Evolutionary conservation across 2,329 filamentous ascomycete species (phyloP).

Genomic region (Alternaria gaisen): DNA sequence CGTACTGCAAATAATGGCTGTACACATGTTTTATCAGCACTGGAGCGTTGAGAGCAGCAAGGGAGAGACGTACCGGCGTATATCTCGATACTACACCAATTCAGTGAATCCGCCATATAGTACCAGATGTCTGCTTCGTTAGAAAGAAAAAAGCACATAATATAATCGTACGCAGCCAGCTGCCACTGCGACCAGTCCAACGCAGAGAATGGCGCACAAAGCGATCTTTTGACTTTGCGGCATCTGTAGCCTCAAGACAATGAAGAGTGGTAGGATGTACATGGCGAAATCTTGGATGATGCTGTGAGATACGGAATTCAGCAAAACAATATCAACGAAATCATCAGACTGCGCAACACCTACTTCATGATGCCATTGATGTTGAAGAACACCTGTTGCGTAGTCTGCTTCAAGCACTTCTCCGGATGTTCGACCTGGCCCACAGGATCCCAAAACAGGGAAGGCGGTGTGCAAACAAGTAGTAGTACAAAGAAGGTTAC

Average conservation of each 20-base stretch:
- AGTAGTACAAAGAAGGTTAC: neutral
- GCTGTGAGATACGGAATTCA: neutral
- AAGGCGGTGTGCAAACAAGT: neutral
- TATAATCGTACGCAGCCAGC: neutral
- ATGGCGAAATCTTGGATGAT: neutral
- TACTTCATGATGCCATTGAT: slow-evolving; percentile 3
- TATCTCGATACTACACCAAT: slow-evolving; percentile 1
- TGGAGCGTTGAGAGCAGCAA: neutral
- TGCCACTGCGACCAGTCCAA: neutral
- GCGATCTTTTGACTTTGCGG: slow-evolving; percentile 2
- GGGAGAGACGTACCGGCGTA: neutral
- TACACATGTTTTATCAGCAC: neutral
- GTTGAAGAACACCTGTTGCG: slow-evolving; percentile 2
- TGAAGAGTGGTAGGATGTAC: neutral
- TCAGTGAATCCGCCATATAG: neutral
- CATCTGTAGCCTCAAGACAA: neutral
- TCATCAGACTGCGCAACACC: neutral
- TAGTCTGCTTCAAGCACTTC: neutral
- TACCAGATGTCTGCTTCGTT: slow-evolving; percentile 1
- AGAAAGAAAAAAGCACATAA: neutral
- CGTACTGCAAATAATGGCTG: neutral
- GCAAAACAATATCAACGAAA: neutral
- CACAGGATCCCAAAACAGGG: neutral
- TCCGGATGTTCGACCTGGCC: neutral
- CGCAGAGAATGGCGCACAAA: neutral